Evolutionary conservation across 495 filamentous ascomycete species (phyloP), one percentile per base, ranked within the genome.

Genomic region (Penicillium macrosclerotiorum): DNA sequence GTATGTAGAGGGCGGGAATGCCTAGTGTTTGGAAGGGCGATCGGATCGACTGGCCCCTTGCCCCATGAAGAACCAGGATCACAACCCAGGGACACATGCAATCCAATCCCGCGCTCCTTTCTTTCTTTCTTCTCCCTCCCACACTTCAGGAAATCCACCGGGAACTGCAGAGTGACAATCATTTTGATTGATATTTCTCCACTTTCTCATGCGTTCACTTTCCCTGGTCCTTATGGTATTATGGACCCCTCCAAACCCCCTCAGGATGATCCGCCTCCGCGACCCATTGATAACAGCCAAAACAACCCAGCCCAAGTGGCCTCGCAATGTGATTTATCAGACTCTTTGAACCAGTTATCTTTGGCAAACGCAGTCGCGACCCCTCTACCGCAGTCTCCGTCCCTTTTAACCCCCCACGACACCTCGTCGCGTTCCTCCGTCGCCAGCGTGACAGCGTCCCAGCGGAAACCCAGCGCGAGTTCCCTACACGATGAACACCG

Each of bases 401-500:
- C 68, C 38, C 63, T 64, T 26, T 51, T 62, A 39, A 66, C 67
- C 30, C 58, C 63, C 22, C 53, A 57, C 39, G 54, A 63, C 44
- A 54, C 46, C 42, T 37, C 62, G 40, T 37, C 57, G 66, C 60
- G 55, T 47, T 45, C 45, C 19, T 40, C 42, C 17, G 17, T 49
- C 36, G 40, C 40, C 29, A 53, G 42, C 26, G 49, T n/a, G n/a
- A n/a, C n/a, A n/a, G n/a, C n/a, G n/a, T n/a, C n/a, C n/a, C n/a
- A n/a, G n/a, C n/a, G n/a, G n/a, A n/a, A n/a, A n/a, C n/a, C n/a
- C n/a, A n/a, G n/a, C n/a, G n/a, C n/a, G n/a, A n/a, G n/a, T n/a
- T 65, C 79, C 56, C 35, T 80, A 69, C 43, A 69, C 56, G 52
- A 80, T 72, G 69, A 71, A 44, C 65, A 61, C 18, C 68, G 69